phyloP scores from a whole-genome alignment of 2,329 filamentous ascomycete genomes.

The Teratosphaeriaceae sp. region DNA sequence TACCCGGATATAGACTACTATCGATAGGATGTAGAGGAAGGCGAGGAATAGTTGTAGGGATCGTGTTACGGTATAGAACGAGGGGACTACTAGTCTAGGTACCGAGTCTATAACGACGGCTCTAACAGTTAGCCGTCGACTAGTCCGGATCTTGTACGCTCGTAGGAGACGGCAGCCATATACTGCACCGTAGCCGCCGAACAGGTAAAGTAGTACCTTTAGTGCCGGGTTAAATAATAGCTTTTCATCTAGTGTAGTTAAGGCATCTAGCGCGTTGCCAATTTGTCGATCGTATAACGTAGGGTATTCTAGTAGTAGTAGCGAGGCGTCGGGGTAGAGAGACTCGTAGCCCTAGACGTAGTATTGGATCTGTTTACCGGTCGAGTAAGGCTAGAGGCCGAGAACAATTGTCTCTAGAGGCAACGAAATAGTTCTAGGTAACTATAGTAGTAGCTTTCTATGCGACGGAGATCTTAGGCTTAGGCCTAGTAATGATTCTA shows the following conservation, averaged over 20 bases:
- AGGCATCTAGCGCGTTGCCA: conserved; percentile 9
- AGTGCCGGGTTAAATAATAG: conserved; percentile 4
- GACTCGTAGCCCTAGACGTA: conserved; percentile 21
- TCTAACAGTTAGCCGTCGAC: conserved; percentile 12
- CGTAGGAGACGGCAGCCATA: conserved; percentile 19
- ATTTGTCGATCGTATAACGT: conserved; percentile 9
- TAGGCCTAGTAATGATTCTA: conserved; percentile 7
- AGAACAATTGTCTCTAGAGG: conserved; percentile 21
- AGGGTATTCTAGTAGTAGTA: conserved; percentile 18
- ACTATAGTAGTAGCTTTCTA: background rate
- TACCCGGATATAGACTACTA: conserved; percentile 12
- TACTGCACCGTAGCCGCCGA: conserved; percentile 19
- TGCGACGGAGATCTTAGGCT: conserved; percentile 11
- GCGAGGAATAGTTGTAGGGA: conserved; percentile 9
- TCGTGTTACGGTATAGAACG: conserved; percentile 1
- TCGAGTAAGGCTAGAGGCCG: conserved; percentile 23
- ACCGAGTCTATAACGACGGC: conserved; percentile 21
- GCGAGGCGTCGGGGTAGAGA: conserved; percentile 20
- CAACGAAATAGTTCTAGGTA: conserved; percentile 5
- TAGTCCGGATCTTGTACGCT: conserved; percentile 20
- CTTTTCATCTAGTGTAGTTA: conserved; percentile 13
- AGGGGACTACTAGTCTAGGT: conserved; percentile 13
- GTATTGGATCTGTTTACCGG: conserved; percentile 18
- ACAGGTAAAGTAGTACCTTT: conserved; percentile 22
- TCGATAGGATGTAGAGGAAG: conserved; percentile 12